Evolutionary conservation across 345 rosid genomes (phyloP).

Genomic region (Leavenworthia alabamica): DNA sequence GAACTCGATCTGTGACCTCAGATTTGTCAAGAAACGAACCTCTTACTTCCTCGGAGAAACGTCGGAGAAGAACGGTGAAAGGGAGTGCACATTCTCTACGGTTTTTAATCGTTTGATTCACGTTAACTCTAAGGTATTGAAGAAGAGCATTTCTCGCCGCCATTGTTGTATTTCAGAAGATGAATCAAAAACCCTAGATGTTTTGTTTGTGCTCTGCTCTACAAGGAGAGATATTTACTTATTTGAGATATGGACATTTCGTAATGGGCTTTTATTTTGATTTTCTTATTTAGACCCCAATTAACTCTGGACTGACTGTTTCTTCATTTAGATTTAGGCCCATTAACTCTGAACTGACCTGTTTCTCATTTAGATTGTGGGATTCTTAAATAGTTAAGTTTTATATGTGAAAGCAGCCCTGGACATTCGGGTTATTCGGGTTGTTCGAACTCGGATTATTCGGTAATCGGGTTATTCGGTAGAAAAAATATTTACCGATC

Average conservation of each 20-base stretch:
- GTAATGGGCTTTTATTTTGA: neutral
- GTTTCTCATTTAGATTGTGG: too few species aligned
- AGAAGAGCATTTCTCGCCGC: slow-evolving; percentile 73
- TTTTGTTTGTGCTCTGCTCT: neutral
- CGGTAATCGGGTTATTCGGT: too few species aligned
- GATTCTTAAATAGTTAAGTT: too few species aligned
- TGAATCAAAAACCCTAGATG: neutral
- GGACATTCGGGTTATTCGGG: too few species aligned
- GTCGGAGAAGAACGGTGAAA: slow-evolving; percentile 45
- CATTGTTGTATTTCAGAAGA: slow-evolving; percentile 21
- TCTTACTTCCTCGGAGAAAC: slow-evolving; percentile 70
- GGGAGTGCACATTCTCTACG: slow-evolving; percentile 35
- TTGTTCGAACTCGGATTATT: too few species aligned
- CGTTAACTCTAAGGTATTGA: slow-evolving; percentile 63
- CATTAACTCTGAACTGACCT: too few species aligned
- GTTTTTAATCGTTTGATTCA: slow-evolving; percentile 30
- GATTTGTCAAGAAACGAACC: slow-evolving; percentile 94
- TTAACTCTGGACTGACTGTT: neutral
- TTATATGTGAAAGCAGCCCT: too few species aligned
- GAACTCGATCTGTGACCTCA: slow-evolving; percentile 91
- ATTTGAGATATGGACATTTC: neutral
- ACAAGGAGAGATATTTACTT: neutral
- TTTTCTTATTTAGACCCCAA: neutral
- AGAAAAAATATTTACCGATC: too few species aligned
- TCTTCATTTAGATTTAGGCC: neutral